Base-by-base conservation (phyloP, 129 eudicot species). In the Scalesia atractyloides region DNA sequence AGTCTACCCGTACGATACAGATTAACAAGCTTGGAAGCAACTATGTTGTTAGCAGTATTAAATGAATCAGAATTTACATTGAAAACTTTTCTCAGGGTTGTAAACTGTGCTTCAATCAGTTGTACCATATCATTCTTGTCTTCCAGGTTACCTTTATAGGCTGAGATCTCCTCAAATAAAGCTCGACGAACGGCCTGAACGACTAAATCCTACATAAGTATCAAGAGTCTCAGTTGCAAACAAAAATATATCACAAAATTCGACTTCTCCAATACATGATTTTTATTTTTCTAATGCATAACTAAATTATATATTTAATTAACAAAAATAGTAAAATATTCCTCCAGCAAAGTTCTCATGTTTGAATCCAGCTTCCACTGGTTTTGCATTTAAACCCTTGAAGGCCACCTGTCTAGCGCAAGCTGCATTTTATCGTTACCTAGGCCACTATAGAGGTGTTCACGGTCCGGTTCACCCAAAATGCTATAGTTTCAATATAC, bases 1-100 rank as follows among this genome's bases (percentile, higher is more conserved):
- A 89, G 91, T 82, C 98, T 85, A 70, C 98, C 96, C 2, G 95
- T 89, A 48, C 95, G 83, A 76, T 81, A 92, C 72, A 87, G 81
- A 74, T 92, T 79, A 60, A 89, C 82, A 52, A 89, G 79, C 72
- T 92, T 92, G 12, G 54, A 30, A 68, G 95, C 85, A 46, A 87
- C 85, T 64, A 63, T 87, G 46, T 5, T 12, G 51, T 70, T 52
- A 64, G 52, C 72, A 65, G 76, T 76, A 50, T 84, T 85, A 70
- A 65, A 72, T 65, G 83, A 57, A 47, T 59, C 82, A 3, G 69
- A 60, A 69, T 57, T 64, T 74, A 85, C 58, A 76, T 74, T 66
- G n/a, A 92, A 85, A 71, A 72, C 90, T 49, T 80, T 72, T 53
- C 46, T 69, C 53, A 92, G 47, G 15, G 63, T 75, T 70, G 57